A percentile compares a stretch with the other conserved stretches of the same genome.
Conservation (phyloP, 169 alveolate species). For the Cryptosporidium parvum region DNA sequence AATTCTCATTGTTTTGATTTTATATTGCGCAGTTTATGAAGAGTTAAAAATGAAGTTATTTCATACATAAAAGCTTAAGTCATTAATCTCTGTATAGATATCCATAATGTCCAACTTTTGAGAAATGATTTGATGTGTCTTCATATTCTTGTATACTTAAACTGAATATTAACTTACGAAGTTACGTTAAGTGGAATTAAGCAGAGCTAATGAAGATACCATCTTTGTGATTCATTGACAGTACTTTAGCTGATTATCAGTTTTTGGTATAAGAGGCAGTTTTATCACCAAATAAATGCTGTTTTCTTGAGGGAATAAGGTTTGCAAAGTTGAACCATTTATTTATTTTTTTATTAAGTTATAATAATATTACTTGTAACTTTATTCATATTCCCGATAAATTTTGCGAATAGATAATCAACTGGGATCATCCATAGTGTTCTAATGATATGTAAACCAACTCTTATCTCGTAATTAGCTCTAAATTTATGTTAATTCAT, state of each 20-base stretch:
- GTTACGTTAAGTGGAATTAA: background rate
- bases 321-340: background rate
- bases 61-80: background rate
- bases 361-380: background rate
- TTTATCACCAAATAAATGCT: background rate
- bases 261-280: background rate
- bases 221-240: background rate
- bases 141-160: background rate
- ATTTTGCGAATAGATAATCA: background rate
- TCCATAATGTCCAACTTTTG: background rate
- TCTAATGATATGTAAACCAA: background rate
- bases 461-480: background rate
- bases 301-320: background rate
- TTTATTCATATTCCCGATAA: background rate
- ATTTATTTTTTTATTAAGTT: background rate
- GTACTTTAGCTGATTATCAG: background rate
- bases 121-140: background rate
- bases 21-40: background rate
- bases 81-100: too few species aligned
- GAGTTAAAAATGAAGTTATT: background rate
- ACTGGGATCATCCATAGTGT: background rate
- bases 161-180: background rate
- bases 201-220: background rate
- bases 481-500: background rate
- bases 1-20: conserved; percentile 14